Evolutionary conservation across 805 yeast genomes (phyloP).

Genomic region (Ogataea populi-albae): DNA sequence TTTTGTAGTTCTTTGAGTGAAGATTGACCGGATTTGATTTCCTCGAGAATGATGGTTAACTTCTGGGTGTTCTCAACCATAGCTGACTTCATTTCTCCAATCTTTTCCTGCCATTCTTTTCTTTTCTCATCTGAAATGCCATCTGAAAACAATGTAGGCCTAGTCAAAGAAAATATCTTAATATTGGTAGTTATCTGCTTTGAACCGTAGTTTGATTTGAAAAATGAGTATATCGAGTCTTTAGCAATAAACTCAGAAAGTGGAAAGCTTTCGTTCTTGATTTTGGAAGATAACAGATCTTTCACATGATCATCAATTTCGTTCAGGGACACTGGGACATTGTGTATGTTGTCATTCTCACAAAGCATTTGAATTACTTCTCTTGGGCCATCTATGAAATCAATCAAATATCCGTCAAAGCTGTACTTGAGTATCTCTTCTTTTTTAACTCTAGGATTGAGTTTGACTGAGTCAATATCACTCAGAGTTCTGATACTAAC

Average conservation of each 20-base stretch:
- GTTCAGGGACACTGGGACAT: constrained; percentile 60
- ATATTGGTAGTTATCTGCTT: constrained; percentile 47
- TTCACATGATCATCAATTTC: constrained; percentile 42
- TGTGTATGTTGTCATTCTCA: constrained; percentile 45
- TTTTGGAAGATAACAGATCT: constrained; percentile 32
- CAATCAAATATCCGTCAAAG: constrained; percentile 77
- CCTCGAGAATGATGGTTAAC: constrained; percentile 1
- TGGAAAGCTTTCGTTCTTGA: constrained; percentile 38
- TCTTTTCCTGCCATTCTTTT: constrained; percentile 14
- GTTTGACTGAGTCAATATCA: constrained; percentile 9
- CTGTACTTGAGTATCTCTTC: constrained; percentile 45
- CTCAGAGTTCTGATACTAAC: constrained; percentile 55
- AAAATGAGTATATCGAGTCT: constrained; percentile 47
- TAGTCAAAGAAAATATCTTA: constrained; percentile 25
- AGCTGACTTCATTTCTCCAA: constrained; percentile 10
- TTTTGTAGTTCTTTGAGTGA: constrained; percentile 8
- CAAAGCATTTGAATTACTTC: constrained; percentile 72
- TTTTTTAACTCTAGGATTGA: constrained; percentile 11
- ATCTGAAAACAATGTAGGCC: constrained; percentile 31
- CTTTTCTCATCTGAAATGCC: constrained; percentile 33
- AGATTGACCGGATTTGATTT: constrained; percentile 6
- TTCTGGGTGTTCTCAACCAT: constrained; percentile 11
- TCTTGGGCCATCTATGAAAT: constrained; percentile 69
- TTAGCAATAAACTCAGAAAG: constrained; percentile 63
- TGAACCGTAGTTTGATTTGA: constrained; percentile 62